These are phyloP conservation scores for Collybia mongolica DNA, from an alignment of 768 basidiomycete genomes.

Conservation along the genomic window DNA sequence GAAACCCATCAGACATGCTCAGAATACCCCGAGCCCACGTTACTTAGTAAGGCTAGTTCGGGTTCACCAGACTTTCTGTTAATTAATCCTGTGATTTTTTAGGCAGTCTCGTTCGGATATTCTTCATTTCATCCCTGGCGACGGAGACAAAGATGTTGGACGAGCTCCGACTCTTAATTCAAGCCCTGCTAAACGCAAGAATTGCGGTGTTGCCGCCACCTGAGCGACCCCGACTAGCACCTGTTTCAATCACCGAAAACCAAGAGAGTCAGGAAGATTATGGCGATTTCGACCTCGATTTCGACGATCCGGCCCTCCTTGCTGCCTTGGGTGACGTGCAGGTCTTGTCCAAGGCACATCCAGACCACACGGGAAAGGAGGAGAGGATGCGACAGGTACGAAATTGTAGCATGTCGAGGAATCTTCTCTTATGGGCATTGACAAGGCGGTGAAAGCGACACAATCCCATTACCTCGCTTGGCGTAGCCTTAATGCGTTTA, in stretches of 20 bases:
- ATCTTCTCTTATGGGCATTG: background rate
- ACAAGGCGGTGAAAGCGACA: constrained; percentile 14
- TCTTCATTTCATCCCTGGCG: constrained; percentile 23
- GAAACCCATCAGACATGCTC: constrained; percentile 29
- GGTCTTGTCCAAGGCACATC: constrained; percentile 15
- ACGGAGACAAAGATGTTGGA: constrained; percentile 45
- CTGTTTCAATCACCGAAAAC: constrained; percentile 32
- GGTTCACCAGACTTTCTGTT: background rate
- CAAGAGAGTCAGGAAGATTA: constrained; percentile 84
- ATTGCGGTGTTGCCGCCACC: constrained; percentile 44
- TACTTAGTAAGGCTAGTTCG: constrained; percentile 26
- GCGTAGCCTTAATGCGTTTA: constrained; percentile 39
- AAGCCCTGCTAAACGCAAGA: constrained; percentile 61
- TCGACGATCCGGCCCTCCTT: constrained; percentile 62
- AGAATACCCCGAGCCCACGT: constrained; percentile 61
- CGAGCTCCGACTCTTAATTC: constrained; percentile 51
- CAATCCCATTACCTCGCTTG: constrained; percentile 32
- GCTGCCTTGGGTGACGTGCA: constrained; percentile 47
- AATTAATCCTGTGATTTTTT: background rate
- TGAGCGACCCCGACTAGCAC: constrained; percentile 25
- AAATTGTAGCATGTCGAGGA: background rate
- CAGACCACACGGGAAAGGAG: constrained; percentile 42
- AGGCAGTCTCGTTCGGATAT: background rate
- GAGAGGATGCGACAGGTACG: constrained; percentile 49
- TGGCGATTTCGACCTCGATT: constrained; percentile 42